A percentile compares a stretch with the other conserved stretches of the same genome.
These are phyloP conservation scores for Cladosporium cucumerinum DNA, from an alignment of 2,329 filamentous ascomycete genomes.

Conservation along the genomic window DNA sequence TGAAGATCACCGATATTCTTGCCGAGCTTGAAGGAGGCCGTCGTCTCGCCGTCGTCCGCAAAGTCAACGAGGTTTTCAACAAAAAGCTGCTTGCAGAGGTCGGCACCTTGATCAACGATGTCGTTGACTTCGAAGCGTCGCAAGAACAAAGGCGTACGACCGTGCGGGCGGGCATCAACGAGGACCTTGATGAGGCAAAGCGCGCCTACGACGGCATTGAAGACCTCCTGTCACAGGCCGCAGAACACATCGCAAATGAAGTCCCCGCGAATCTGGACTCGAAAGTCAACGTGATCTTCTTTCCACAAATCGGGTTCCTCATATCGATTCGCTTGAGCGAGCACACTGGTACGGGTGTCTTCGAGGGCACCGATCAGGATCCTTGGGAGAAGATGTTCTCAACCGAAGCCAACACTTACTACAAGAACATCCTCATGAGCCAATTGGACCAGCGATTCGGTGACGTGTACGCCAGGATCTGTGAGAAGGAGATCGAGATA, in stretches of 20 bases:
- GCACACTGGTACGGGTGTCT: slow-evolving; percentile 57
- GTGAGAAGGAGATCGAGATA: slow-evolving; percentile 86
- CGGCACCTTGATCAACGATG: slow-evolving; percentile 67
- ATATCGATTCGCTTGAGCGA: slow-evolving; percentile 67
- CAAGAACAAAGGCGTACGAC: slow-evolving; percentile 68
- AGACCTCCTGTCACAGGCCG: slow-evolving; percentile 66
- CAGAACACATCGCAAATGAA: slow-evolving; percentile 58
- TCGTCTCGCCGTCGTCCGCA: slow-evolving; percentile 51
- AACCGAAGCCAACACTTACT: slow-evolving; percentile 68
- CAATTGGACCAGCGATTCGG: slow-evolving; percentile 79
- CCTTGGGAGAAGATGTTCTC: slow-evolving; percentile 76
- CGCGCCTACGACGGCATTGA: slow-evolving; percentile 74
- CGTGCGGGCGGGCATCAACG: slow-evolving; percentile 68
- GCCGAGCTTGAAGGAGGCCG: slow-evolving; percentile 55
- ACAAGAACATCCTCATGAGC: slow-evolving; percentile 78
- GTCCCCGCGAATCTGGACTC: slow-evolving; percentile 58
- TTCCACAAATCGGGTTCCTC: slow-evolving; percentile 88
- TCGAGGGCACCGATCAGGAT: slow-evolving; percentile 58
- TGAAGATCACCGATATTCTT: slow-evolving; percentile 66
- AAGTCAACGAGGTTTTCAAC: slow-evolving; percentile 61
- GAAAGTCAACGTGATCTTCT: slow-evolving; percentile 75
- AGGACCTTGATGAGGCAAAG: slow-evolving; percentile 73
- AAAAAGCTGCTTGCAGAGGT: slow-evolving; percentile 59
- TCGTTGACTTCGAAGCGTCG: slow-evolving; percentile 77
- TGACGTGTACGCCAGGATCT: slow-evolving; percentile 80